Evolutionary conservation across 2,329 filamentous ascomycete genomes (phyloP).

Genomic region (Fulvia fulva): DNA sequence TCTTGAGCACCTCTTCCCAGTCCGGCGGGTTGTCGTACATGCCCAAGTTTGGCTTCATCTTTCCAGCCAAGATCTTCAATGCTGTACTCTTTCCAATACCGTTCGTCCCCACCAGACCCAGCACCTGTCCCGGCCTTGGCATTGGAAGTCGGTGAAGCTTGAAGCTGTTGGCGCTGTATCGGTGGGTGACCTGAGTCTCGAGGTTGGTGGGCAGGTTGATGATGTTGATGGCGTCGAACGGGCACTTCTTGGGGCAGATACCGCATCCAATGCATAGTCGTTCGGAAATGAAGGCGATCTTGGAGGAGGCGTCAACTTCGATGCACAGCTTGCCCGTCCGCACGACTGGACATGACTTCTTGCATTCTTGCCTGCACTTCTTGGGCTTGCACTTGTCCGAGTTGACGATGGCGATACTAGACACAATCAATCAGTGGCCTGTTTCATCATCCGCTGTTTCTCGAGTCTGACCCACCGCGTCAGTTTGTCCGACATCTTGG

Average conservation of each 20-base stretch:
- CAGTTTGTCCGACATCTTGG: constrained; percentile 75
- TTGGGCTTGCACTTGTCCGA: constrained; percentile 71
- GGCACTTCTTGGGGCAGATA: constrained; percentile 99
- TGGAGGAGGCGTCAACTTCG: constrained; percentile 81
- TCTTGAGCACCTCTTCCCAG: constrained; percentile 98
- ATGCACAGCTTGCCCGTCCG: constrained; percentile 97
- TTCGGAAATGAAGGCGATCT: constrained; percentile 97
- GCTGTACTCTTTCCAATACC: constrained; percentile 99
- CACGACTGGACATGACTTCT: constrained; percentile 96
- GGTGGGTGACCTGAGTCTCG: constrained; percentile 95
- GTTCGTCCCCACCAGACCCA: constrained; percentile 97
- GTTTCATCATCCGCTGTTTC: background rate
- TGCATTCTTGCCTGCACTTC: constrained; percentile 96
- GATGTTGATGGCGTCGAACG: constrained; percentile 97
- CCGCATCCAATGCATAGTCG: constrained; percentile 94
- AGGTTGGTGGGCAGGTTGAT: constrained; percentile 99
- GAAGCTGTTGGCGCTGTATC: constrained; percentile 99
- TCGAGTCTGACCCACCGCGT: constrained; percentile 67
- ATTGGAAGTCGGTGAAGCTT: constrained; percentile 96
- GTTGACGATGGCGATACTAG: constrained; percentile 97
- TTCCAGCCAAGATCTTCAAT: constrained; percentile 95
- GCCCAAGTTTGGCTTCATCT: constrained; percentile 96
- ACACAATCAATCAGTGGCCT: constrained; percentile 14
- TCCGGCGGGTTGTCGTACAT: constrained; percentile 94
- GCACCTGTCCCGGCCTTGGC: constrained; percentile 89